Percentiles rank a stretch among this genome's conserved stretches.
Evolutionary conservation across 2,329 filamentous ascomycete species (phyloP).

Genomic region (Lachnellula subtilissima): DNA sequence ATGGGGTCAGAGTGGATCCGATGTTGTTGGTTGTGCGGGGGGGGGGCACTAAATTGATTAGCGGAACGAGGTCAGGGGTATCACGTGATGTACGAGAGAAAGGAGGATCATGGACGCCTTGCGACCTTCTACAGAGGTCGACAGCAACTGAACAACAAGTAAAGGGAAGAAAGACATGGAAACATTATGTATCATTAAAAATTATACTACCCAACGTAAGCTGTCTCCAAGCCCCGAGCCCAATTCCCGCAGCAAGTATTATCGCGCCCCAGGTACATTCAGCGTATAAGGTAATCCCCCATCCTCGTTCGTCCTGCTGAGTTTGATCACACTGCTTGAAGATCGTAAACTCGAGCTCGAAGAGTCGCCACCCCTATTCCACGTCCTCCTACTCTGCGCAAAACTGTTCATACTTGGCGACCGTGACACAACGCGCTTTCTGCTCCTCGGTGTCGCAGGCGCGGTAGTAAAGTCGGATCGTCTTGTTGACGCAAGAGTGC

Average conservation of each 20-base stretch:
- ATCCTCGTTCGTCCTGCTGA: conserved; percentile 22
- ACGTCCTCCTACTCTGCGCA: conserved; percentile 23
- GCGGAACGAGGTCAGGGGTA: not conserved
- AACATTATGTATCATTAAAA: conserved; percentile 21
- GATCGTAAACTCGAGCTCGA: conserved; percentile 25
- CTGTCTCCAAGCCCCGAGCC: conserved; percentile 2
- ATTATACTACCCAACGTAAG: conserved; percentile 9
- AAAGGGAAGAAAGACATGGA: not conserved
- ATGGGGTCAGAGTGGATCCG: not conserved
- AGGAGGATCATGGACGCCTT: not conserved
- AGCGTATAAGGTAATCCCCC: conserved; percentile 26
- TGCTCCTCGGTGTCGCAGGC: conserved; percentile 25
- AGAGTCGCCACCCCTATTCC: conserved; percentile 16
- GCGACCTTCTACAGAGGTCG: not conserved
- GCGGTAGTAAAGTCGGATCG: conserved; percentile 20
- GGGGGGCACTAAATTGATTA: not conserved
- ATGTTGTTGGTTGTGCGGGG: not conserved
- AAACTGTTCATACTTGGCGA: conserved; percentile 23
- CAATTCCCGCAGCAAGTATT: conserved; percentile 5
- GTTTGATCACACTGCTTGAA: conserved; percentile 27
- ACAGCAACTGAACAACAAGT: not conserved
- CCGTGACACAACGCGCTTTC: conserved; percentile 14
- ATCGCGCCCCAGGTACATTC: conserved; percentile 18
- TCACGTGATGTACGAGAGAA: not conserved
- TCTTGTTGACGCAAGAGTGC: conserved; percentile 11